Evolutionary conservation across 2,329 filamentous ascomycete genomes (phyloP), one percentile per base, ranked within the genome.

Genomic region (Beauveria scarabaeidicola): DNA sequence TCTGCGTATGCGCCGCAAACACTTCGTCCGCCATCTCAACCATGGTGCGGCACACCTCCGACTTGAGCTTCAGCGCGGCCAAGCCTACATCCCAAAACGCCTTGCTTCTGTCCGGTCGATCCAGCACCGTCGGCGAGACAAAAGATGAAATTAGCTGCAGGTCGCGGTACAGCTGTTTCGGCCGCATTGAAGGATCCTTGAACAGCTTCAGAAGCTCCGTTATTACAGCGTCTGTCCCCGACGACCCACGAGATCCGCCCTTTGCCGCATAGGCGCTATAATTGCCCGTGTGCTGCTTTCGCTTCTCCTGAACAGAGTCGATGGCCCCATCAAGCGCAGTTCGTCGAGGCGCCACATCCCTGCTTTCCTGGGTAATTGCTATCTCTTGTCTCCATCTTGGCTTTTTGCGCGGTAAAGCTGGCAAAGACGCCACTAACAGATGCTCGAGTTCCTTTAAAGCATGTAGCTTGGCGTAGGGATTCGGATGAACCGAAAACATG

Each of bases 51-150:
- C 90, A 93, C 5, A 94, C 86, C 64, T 96, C 91, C 64, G 90
- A 86, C 72, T 97, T 97, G 57, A 96, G 81, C 40, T 86, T 84
- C n/a, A 97, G 78, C 2, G 93, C 91, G 0, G 94, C 93, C 6
- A 96, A 81, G 0, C 90, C 91, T 27, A 91, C 88, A 67, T 96
- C 90, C 83, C 91, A 90, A 70, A 97, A 97, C 0, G 92, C 90
- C 66, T 91, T 94, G 54, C 82, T 84, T 2, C 78, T 78, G 44
- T 86, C 84, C 0, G 82, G 81, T 64, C 79, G 81, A 66, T 88
- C 85, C 8, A 89, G 73, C 1, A 85, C 74, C 0, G 78, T 74
- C 1, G 83, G 71, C 5, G 85, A 81, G 3, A 88, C 83, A 66
- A 88, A 87, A 0, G 84, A 79, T 1, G 85, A 83, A 62, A 89